These are phyloP conservation scores for Serendipita indica DNA, from an alignment of 768 basidiomycete genomes.

Conservation along the genomic window DNA sequence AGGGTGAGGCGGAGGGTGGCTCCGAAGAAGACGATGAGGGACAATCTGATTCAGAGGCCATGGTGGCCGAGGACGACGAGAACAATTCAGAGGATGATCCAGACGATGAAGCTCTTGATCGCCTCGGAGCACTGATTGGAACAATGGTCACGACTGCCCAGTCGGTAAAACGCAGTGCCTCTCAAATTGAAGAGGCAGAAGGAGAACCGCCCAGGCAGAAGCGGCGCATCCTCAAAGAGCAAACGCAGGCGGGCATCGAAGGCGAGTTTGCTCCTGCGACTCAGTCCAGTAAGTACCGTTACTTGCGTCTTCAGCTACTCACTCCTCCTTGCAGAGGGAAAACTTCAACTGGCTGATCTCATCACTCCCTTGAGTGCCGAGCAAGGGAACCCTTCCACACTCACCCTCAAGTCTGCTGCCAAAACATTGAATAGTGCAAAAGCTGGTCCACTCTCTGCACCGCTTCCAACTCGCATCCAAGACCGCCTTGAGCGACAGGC, in stretches of 20 bases:
- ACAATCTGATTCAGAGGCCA: constrained; percentile 31
- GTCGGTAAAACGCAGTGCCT: constrained; percentile 55
- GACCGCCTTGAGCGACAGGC: constrained; percentile 86
- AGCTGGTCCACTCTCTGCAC: constrained; percentile 54
- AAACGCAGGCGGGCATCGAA: constrained; percentile 65
- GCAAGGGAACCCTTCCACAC: constrained; percentile 35
- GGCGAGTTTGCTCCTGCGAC: constrained; percentile 46
- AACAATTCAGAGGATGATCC: constrained; percentile 37
- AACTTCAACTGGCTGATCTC: constrained; percentile 57
- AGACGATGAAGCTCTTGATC: constrained; percentile 30
- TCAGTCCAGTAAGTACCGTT: neutral
- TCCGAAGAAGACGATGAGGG: constrained; percentile 35
- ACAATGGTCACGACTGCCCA: constrained; percentile 17
- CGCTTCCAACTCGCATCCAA: constrained; percentile 72
- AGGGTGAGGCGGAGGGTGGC: constrained; percentile 19
- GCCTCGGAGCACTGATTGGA: constrained; percentile 17
- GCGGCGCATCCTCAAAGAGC: constrained; percentile 51
- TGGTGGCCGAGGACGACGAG: constrained; percentile 25
- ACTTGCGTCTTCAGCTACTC: neutral
- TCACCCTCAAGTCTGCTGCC: constrained; percentile 56
- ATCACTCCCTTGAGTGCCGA: constrained; percentile 45
- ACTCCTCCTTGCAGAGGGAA: constrained; percentile 27
- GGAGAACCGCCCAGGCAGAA: constrained; percentile 29
- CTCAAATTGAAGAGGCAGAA: constrained; percentile 25
- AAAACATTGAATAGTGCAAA: constrained; percentile 47